Base-by-base conservation (phyloP, 83 land plant genomes). In the Diphasiastrum complanatum region DNA sequence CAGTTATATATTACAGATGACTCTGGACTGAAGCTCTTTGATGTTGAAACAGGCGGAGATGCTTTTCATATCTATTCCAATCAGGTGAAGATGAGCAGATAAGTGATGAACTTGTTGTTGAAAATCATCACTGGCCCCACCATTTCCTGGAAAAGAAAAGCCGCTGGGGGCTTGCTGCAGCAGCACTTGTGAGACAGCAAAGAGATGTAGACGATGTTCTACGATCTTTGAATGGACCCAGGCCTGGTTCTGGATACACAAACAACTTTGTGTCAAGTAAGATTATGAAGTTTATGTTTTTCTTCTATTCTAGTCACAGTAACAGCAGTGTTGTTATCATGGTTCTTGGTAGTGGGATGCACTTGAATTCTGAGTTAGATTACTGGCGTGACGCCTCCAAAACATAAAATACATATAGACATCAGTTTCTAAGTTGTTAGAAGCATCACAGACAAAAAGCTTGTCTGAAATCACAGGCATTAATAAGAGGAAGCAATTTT, bases 51-150 rank as follows among this genome's bases (percentile, higher is more conserved):
- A 95, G 96, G 85, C 79, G 66, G 26, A 80, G 99, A 65, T 97
- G 86, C 51, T 86, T 89, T 78, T 82, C 99, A 11, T 81, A 73
- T 22, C 65, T 95, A 57, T 95, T 95, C 48, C 35, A 20, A 0
- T 79, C 78, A 24, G 93, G 96, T 5, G 86, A 77, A 51, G 73
- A 70, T 60, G 96, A 84, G 63, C 81, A 76, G 33, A 56, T 89
- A 43, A 77, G 76, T 64, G 61, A 60, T 14, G 65, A 75, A 47
- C 79, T 79, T 22, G 79, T 78, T 3, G 85, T 77, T 1, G 89
- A 86, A 2, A 74, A 83, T n/a, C 96, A 87, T 60, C 48, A 61
- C 37, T 95, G 93, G 76, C 96, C 99, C 3, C 92, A 75, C 0
- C 83, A 84, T 62, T 89, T 89, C 45, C 35, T 58, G 2, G 84